Conservation (phyloP, 2,329 filamentous ascomycete species). For the Sphaerulina populicola region DNA sequence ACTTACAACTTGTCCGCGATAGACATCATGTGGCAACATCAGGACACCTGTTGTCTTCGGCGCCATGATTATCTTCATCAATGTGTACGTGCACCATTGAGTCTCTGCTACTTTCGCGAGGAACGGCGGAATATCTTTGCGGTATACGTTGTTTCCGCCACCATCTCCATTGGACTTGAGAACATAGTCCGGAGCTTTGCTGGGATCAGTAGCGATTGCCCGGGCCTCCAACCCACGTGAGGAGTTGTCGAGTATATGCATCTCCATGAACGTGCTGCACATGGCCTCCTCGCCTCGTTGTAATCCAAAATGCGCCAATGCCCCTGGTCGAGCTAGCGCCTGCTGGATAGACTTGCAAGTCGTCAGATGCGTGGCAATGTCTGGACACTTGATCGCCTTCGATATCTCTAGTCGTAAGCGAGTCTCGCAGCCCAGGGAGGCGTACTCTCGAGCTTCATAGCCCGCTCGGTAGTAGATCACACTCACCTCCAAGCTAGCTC, state of each 20-base stretch:
- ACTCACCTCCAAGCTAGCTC: conserved; percentile 33
- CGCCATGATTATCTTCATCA: conserved; percentile 37
- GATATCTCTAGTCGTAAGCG: conserved; percentile 36
- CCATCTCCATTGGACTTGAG: conserved; percentile 42
- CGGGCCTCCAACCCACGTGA: conserved; percentile 26
- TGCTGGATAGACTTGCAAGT: conserved; percentile 42
- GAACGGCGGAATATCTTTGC: conserved; percentile 33
- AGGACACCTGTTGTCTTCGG: conserved; percentile 33
- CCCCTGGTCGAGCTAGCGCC: conserved; percentile 31
- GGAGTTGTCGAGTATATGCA: conserved; percentile 34
- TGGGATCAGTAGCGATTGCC: conserved; percentile 22
- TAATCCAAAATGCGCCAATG: conserved; percentile 28
- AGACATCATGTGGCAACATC: conserved; percentile 28
- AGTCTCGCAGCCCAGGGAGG: conserved; percentile 23
- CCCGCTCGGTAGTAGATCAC: conserved; percentile 41
- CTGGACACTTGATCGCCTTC: conserved; percentile 40
- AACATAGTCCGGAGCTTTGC: conserved; percentile 29
- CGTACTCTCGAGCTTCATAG: conserved; percentile 37
- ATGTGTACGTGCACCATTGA: conserved; percentile 32
- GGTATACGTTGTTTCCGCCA: conserved; percentile 39
- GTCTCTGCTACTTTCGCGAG: conserved; percentile 25
- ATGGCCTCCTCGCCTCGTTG: conserved; percentile 16
- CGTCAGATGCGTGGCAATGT: conserved; percentile 36
- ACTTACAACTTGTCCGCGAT: conserved; percentile 36
- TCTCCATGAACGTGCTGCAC: conserved; percentile 33